phyloP scores from a whole-genome alignment of 31 red algal species.

The Porphyra umbilicalis region DNA sequence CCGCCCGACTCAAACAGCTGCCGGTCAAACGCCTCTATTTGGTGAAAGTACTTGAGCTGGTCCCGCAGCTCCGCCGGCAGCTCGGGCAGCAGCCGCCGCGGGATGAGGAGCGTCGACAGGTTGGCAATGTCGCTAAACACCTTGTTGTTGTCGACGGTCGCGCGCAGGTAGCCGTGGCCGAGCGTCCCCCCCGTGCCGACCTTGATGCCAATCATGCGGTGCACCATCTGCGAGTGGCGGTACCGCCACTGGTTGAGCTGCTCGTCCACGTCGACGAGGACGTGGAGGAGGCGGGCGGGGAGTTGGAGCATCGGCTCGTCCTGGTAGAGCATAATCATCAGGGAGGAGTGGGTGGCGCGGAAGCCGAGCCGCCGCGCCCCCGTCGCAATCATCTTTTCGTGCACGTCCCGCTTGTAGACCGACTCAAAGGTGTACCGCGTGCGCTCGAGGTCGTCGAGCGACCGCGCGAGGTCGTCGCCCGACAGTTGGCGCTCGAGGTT shows the following conservation, averaged over 20 bases:
- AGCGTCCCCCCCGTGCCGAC: constrained; percentile 87
- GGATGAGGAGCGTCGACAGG: constrained; percentile 91
- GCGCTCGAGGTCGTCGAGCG: constrained; percentile 42
- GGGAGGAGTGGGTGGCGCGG: constrained; percentile 68
- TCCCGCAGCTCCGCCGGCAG: constrained; percentile 68
- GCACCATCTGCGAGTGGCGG: constrained; percentile 95
- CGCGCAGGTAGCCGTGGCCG: constrained; percentile 72
- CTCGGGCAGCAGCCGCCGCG: constrained; percentile 65
- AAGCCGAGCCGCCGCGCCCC: constrained; percentile 73
- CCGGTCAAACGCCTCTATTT: constrained; percentile 58
- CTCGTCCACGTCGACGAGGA: constrained; percentile 91
- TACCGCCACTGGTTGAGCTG: constrained; percentile 92
- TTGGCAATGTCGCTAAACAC: constrained; percentile 88
- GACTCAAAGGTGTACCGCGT: constrained; percentile 73
- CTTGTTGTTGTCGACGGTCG: constrained; percentile 77
- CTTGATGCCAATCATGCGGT: constrained; percentile 93
- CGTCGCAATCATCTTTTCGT: constrained; percentile 57
- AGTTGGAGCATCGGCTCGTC: constrained; percentile 94
- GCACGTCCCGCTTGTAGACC: constrained; percentile 71
- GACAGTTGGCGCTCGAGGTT: constrained; percentile 45
- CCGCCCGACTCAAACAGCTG: constrained; percentile 73
- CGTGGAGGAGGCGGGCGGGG: constrained; percentile 69
- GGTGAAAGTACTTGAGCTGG: constrained; percentile 79
- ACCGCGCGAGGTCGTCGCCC: constrained; percentile 37
- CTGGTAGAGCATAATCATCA: constrained; percentile 97